Percentiles rank a stretch among this genome's conserved stretches.
These are phyloP conservation scores for Pelargonium australe DNA, from an alignment of 441 rosid species.

Conservation along the genomic window DNA sequence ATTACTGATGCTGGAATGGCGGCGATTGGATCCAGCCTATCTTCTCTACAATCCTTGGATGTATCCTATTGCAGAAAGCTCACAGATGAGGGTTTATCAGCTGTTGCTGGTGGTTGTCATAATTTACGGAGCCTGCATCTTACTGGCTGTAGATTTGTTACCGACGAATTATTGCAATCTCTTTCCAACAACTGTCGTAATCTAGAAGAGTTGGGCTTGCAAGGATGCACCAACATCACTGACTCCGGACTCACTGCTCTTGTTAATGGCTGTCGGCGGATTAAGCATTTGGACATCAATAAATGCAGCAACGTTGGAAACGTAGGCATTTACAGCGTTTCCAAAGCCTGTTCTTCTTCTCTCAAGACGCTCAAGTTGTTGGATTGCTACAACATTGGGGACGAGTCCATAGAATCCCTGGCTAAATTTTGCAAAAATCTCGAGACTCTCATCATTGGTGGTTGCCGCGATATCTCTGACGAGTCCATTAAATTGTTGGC, in stretches of 20 bases:
- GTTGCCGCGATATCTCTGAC: slow-evolving; percentile 65
- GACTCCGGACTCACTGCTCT: slow-evolving; percentile 61
- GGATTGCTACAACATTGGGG: slow-evolving; percentile 72
- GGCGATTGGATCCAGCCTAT: slow-evolving; percentile 56
- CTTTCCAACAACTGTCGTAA: slow-evolving; percentile 54
- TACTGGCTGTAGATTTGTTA: slow-evolving; percentile 60
- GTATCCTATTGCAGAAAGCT: slow-evolving; percentile 74
- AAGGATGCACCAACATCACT: slow-evolving; percentile 66
- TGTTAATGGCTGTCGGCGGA: slow-evolving; percentile 56
- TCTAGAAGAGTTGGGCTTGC: slow-evolving; percentile 58
- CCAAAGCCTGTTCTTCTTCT: slow-evolving; percentile 54
- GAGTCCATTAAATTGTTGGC: slow-evolving; percentile 55
- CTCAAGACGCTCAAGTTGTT: slow-evolving; percentile 68
- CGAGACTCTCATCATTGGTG: slow-evolving; percentile 75
- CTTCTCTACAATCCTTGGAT: slow-evolving; percentile 69
- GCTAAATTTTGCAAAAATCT: slow-evolving; percentile 60
- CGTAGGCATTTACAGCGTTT: slow-evolving; percentile 54
- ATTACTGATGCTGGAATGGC: slow-evolving; percentile 71
- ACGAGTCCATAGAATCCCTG: slow-evolving; percentile 52
- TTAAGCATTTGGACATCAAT: slow-evolving; percentile 57
- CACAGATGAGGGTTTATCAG: slow-evolving; percentile 68
- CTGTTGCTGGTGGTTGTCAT: slow-evolving; percentile 69
- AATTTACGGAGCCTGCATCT: slow-evolving; percentile 57
- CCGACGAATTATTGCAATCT: slow-evolving; percentile 43
- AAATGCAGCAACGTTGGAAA: slow-evolving; percentile 79